A percentile compares a stretch with the other conserved stretches of the same genome.
These are phyloP conservation scores for Beta lomatogona DNA, from an alignment of 179 eudicot species.

Conservation along the genomic window DNA sequence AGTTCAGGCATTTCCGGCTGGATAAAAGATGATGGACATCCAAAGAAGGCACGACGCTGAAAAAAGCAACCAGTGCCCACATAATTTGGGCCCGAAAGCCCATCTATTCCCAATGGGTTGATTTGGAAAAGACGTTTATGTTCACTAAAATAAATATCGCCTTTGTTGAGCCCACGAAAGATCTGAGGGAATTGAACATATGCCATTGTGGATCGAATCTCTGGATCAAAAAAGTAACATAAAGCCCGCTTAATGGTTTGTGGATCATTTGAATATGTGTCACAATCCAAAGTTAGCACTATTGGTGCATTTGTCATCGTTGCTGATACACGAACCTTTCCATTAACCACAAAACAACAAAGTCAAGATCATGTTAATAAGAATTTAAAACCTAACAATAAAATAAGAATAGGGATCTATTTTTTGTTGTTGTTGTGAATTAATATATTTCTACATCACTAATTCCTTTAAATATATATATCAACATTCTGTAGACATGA, in stretches of 20 bases:
- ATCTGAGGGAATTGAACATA: conserved; percentile 83
- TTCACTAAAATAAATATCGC: conserved; percentile 64
- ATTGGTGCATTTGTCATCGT: conserved; percentile 87
- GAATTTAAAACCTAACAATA: too few relatives aligned
- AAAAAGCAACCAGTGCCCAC: conserved; percentile 85
- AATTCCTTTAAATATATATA: too few relatives aligned
- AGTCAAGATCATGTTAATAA: background rate
- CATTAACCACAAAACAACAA: background rate
- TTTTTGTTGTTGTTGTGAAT: too few relatives aligned
- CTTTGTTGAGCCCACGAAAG: conserved; percentile 59
- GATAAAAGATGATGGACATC: conserved; percentile 49
- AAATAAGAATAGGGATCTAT: too few relatives aligned
- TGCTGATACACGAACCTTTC: conserved; percentile 80
- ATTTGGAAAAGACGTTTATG: conserved; percentile 52
- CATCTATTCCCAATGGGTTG: conserved; percentile 70
- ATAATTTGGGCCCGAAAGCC: conserved; percentile 66
- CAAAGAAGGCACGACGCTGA: conserved; percentile 62
- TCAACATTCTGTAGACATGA: too few relatives aligned
- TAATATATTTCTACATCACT: too few relatives aligned
- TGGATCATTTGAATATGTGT: conserved; percentile 81
- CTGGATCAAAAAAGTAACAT: conserved; percentile 60
- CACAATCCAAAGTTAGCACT: conserved; percentile 73
- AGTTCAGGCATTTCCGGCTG: conserved; percentile 44
- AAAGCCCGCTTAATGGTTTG: conserved; percentile 50
- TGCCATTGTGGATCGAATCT: conserved; percentile 38